A percentile compares a stretch with the other conserved stretches of the same genome.
Conservation (phyloP, 1,284 basidiomycete genomes). For the Violaceomyces palustris region DNA sequence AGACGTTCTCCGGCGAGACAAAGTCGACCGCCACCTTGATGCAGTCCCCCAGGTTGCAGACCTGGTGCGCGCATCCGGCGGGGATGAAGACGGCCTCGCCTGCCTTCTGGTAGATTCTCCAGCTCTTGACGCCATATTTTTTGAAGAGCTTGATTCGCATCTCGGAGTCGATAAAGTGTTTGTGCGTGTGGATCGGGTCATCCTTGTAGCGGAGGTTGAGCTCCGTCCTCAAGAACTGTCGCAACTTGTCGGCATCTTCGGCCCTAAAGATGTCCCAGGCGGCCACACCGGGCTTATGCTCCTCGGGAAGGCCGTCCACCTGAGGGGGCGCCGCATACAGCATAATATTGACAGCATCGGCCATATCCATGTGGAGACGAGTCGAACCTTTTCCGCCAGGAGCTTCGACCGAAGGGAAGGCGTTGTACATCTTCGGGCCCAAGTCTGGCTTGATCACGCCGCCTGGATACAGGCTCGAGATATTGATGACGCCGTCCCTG, state of each 20-base stretch:
- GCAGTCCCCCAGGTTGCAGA: constrained; percentile 80
- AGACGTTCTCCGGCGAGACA: constrained; percentile 85
- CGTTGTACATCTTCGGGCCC: constrained; percentile 63
- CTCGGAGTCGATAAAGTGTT: constrained; percentile 72
- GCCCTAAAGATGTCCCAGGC: constrained; percentile 87
- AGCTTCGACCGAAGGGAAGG: constrained; percentile 47
- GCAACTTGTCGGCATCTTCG: constrained; percentile 72
- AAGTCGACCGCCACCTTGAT: constrained; percentile 96
- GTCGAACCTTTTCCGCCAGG: constrained; percentile 74
- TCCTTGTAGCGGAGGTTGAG: constrained; percentile 43
- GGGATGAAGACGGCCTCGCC: constrained; percentile 95
- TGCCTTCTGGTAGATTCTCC: constrained; percentile 78
- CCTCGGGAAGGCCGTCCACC: constrained; percentile 12
- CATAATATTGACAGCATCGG: constrained; percentile 88
- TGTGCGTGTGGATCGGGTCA: constrained; percentile 89
- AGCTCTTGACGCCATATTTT: constrained; percentile 67
- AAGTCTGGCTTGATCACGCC: constrained; percentile 82
- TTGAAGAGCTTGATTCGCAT: constrained; percentile 67
- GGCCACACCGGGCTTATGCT: constrained; percentile 65
- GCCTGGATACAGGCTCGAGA: constrained; percentile 75
- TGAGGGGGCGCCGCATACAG: constrained; percentile 19
- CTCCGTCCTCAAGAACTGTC: constrained; percentile 64
- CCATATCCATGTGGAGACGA: constrained; percentile 90
- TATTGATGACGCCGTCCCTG: constrained; percentile 78
- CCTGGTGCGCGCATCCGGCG: constrained; percentile 90